Evolutionary conservation across 805 yeast genomes (phyloP), one percentile per base, ranked within the genome.

Genomic region (Kodamaea fukazawae): DNA sequence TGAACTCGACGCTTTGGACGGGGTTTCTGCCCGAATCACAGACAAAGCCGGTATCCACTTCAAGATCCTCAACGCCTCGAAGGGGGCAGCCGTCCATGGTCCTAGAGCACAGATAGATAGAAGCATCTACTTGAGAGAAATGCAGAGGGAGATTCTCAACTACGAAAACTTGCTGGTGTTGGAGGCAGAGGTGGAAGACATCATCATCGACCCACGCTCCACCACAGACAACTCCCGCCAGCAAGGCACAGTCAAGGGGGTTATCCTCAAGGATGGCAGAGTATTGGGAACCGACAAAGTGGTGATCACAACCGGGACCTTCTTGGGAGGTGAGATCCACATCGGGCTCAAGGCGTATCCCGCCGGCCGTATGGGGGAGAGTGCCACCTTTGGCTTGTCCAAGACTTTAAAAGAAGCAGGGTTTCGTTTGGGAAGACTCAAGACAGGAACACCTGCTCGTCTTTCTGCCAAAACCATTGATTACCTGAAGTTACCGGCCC

Each of bases 61-160:
- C 63, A 88, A 87, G 54, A 81, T 87, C 45, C 69, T 93, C 46
- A 93, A 93, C 58, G 72, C 82, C 33, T 83, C 95, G 1, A 77
- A 88, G 48, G 99, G 99, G 2, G 86, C 95, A 0, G 99, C 99
- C 0, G 98, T 91, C 2, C 95, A 97, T 87, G 98, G 99, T 0
- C 97, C 96, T 6, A 66, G 99, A 44, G 96, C 96, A 1, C 99
- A 93, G 63, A 91, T 93, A 22, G 99, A 93, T 60, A 70, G 99
- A 47, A 67, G 77, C 32, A 71, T 91, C 2, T 93, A 93, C 58
- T 65, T 83, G 50, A 54, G 58, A 11, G 89, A 86, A 53, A 89
- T 93, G 97, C 96, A 86, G 55, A 52, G 61, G 2, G 81, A 71
- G 41, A 67, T 93, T 15, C 56, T 62, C 29, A 58, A 63, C 45